A percentile compares a stretch with the other conserved stretches of the same genome.
phyloP scores from a whole-genome alignment of 179 eudicot species.

The Carnegiea gigantea region DNA sequence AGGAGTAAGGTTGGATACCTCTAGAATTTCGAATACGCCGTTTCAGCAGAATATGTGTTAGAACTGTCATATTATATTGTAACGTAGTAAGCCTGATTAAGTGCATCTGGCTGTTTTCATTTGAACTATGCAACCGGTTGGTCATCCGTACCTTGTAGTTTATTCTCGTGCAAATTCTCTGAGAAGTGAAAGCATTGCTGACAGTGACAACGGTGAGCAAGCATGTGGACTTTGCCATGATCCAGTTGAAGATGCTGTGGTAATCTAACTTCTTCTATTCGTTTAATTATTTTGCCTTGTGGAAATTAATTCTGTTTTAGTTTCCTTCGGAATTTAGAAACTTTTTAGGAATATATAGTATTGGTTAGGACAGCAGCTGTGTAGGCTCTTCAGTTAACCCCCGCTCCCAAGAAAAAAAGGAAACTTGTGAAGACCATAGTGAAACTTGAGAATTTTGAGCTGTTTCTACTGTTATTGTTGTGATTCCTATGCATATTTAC shows the following conservation, averaged over 20 bases:
- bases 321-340: neutral
- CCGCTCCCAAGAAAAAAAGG: too few relatives aligned
- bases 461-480: neutral
- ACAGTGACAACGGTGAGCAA: slow-evolving; percentile 43
- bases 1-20: neutral
- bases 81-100: neutral
- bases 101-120: slow-evolving; percentile 19
- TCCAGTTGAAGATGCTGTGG: slow-evolving; percentile 71
- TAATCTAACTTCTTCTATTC: slow-evolving; percentile 31
- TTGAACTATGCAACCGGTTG: slow-evolving; percentile 64
- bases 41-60: neutral
- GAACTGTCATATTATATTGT: neutral
- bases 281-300: slow-evolving; percentile 8
- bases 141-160: slow-evolving; percentile 95
- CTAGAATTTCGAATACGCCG: neutral
- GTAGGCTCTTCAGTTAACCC: neutral
- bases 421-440: neutral
- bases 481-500: neutral
- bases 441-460: neutral
- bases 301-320: neutral
- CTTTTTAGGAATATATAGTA: neutral
- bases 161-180: slow-evolving; percentile 60
- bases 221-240: slow-evolving; percentile 83
- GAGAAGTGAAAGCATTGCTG: slow-evolving; percentile 40
- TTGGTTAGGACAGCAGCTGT: neutral